Evolutionary conservation across 2,329 filamentous ascomycete genomes (phyloP), one percentile per base, ranked within the genome.

Genomic region (Neoascochyta sp.): DNA sequence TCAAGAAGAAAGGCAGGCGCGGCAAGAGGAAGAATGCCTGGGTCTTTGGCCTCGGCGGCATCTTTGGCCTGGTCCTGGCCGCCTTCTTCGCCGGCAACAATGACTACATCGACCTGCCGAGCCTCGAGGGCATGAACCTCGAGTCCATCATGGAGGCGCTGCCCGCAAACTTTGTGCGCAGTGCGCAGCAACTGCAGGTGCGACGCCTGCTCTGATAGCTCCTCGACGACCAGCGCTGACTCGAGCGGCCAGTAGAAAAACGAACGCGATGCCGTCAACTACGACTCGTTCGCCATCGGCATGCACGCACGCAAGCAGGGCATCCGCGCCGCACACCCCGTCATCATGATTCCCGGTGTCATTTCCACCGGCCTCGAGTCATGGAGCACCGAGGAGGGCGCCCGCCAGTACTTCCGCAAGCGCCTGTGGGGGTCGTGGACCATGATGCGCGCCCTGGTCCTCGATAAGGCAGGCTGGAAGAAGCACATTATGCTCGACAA

Each of bases 391-490:
- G 80, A 84, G 28, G 85, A 89, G 54, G 70, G 74, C 22, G 95
- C 89, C 6, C 77, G 87, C 19, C 84, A 83, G 36, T 98, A 96
- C 65, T 98, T 98, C 63, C 76, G 92, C 41, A 95, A 93, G 67
- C 75, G 92, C 31, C 68, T 98, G 27, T 98, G 92, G 92, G 92
- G 92, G 4, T 95, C 87, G 48, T 98, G 93, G 92, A 94, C 79
- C 43, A 98, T 98, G 92, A 95, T 98, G 88, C 78, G 83, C 27
- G 90, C 92, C 0, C 67, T 98, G 44, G 86, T 98, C 2, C 66
- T 94, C 52, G 92, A 96, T 62, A 95, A 96, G 64, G 81, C 93
- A 16, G 74, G 77, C 18, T 98, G 92, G 92, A 98, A 95, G 70
- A 81, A 72, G 52, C 92, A 98, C 60, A 86, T 98, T 47, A 96